Base-by-base conservation (phyloP, 192 early-diverging fungal genomes). In the Backusella tuberculispora region DNA sequence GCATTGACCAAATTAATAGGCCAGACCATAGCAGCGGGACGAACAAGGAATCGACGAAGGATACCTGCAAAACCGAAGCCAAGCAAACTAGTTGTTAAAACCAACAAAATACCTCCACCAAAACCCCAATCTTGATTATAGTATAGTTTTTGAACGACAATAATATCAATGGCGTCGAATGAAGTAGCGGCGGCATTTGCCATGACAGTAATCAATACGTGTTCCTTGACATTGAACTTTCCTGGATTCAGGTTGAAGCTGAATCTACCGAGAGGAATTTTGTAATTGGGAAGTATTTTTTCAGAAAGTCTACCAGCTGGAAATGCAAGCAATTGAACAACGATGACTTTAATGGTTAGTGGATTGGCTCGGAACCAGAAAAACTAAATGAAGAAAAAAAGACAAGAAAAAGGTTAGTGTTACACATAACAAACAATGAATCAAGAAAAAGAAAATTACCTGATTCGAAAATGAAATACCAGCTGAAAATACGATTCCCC, bases 151-250 rank as follows among this genome's bases (percentile, higher is more conserved):
- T 92, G 90, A 53, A 92, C 89, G 0, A 89, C 88, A 47, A 94
- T 88, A 26, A 92, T 89, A 76, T 94, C 92, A 71, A 92, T 91
- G 3, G 90, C 92, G 78, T 93, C 92, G 47, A 90, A 85, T n/a
- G 90, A 90, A 45, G 88, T 88, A 8, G 87, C 90, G 29, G 88
- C 89, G 12, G 90, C 87, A 46, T 88, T 89, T 38, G 90, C 91
- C 79, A 95, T 90, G 66, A 95, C 86, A 19, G 89, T 89, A 34
- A 95, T 92, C 24, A 97, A 83, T 4, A 92, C 94, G 74, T 96
- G 93, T 71, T 95, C 96, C 77, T 98, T 98, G 77, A 95, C 89
- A 72, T 86, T 90, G 85, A 96, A 97, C 9, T 92, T 95, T 0
- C 95, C 95, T 1, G 93, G 92, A 71, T 97, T 97, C 47, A 95